Conservation (phyloP, 257 asterid genomes). For the Solanum lycopersicoides region DNA sequence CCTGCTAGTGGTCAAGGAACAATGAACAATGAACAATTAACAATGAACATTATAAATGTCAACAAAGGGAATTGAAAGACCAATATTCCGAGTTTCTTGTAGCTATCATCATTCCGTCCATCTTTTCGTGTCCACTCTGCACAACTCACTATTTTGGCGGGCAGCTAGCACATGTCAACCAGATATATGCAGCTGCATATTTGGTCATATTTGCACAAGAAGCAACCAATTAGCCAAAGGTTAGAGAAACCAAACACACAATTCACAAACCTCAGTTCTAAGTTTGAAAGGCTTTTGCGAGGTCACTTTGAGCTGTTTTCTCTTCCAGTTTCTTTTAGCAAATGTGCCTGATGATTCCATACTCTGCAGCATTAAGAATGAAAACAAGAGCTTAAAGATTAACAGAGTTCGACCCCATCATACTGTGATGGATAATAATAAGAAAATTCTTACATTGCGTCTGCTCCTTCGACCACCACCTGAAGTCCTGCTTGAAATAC, state of each 20-base stretch:
- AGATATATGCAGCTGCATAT: not conserved
- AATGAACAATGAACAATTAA: not conserved
- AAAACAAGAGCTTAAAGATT: conserved; percentile 6
- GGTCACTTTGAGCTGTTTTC: conserved; percentile 45
- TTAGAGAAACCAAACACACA: not conserved
- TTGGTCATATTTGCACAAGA: not conserved
- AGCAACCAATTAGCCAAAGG: not conserved
- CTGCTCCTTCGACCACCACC: conserved; percentile 45
- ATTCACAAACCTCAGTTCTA: conserved; percentile 56
- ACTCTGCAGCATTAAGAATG: conserved; percentile 39
- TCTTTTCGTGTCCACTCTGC: not conserved
- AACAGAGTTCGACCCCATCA: not conserved
- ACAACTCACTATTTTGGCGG: not conserved
- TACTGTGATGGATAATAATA: not conserved
- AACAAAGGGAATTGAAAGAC: not conserved
- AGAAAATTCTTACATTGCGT: conserved; percentile 46
- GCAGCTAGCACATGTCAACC: not conserved
- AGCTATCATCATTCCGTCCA: not conserved
- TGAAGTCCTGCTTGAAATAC: conserved; percentile 39
- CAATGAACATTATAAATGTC: not conserved
- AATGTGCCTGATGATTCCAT: conserved; percentile 42
- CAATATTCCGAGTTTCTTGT: not conserved
- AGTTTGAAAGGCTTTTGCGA: conserved; percentile 74
- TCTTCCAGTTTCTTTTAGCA: conserved; percentile 37
- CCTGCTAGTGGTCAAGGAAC: not conserved